These are phyloP conservation scores for Aciculoconidium aculeatum DNA, from an alignment of 805 yeast genomes.

Conservation along the genomic window DNA sequence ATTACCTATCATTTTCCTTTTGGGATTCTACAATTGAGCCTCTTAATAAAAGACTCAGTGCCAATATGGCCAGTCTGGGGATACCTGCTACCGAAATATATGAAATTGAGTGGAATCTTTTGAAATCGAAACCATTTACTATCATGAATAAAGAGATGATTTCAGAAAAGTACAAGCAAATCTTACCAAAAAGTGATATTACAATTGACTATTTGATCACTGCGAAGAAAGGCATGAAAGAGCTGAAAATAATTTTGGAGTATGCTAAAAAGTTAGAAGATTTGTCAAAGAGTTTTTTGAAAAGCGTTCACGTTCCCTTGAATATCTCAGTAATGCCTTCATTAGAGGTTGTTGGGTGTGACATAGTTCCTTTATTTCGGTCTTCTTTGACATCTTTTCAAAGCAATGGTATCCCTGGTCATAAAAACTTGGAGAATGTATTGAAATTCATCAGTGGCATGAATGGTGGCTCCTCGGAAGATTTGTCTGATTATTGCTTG, in stretches of 20 bases:
- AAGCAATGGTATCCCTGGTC: conserved; percentile 2
- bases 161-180: conserved; percentile 27
- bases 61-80: conserved; percentile 17
- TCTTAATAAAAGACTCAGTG: conserved; percentile 46
- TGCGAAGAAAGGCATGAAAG: conserved; percentile 71
- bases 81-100: conserved; percentile 59
- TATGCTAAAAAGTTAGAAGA: conserved; percentile 40
- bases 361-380: conserved; percentile 53
- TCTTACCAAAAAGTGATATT: conserved; percentile 37
- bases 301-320: conserved; percentile 63
- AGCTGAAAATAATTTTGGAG: conserved; percentile 58
- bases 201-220: conserved; percentile 50
- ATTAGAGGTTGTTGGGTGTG: conserved; percentile 70
- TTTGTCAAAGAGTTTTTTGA: conserved; percentile 26
- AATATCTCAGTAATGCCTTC: conserved; percentile 66
- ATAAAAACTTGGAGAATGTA: conserved; percentile 21
- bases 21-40: conserved; percentile 71
- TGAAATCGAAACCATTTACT: conserved; percentile 51
- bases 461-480: conserved; percentile 15
- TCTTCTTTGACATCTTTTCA: conserved; percentile 18
- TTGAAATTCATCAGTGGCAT: conserved; percentile 21
- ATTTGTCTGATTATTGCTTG: conserved; percentile 51
- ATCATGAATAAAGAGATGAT: conserved; percentile 44
- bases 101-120: conserved; percentile 67
- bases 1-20: conserved; percentile 54